A percentile compares a stretch with the other conserved stretches of the same genome.
Evolutionary conservation across 78 protist species (phyloP).

Genomic region (Thecamonas trahens): DNA sequence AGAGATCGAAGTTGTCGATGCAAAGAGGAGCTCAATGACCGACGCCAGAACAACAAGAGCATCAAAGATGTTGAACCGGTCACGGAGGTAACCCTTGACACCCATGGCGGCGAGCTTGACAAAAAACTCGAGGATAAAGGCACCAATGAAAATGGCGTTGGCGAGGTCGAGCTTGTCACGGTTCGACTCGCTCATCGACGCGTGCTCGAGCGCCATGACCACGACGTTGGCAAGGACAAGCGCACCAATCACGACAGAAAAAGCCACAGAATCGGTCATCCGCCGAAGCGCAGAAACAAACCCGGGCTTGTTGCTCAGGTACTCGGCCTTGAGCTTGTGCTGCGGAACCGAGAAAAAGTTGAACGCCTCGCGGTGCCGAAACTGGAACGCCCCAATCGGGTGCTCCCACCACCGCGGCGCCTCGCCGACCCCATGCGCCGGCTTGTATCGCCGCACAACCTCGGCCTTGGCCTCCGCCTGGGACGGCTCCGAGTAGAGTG

Average conservation of each 20-base stretch:
- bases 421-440: too few relatives aligned
- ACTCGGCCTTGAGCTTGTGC: too few relatives aligned
- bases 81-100: background rate
- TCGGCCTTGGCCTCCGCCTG: too few relatives aligned
- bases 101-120: slow-evolving; percentile 12
- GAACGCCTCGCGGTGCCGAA: too few relatives aligned
- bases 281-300: too few relatives aligned
- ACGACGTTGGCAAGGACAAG: background rate
- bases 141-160: slow-evolving; percentile 2
- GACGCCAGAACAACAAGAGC: background rate
- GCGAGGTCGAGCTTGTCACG: background rate
- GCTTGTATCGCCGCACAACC: too few relatives aligned
- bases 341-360: too few relatives aligned
- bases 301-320: too few relatives aligned
- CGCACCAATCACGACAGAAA: background rate
- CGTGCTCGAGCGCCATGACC: background rate
- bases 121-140: slow-evolving; percentile 4
- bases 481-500: too few relatives aligned
- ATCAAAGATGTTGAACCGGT: slow-evolving; percentile 15
- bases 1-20: background rate
- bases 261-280: background rate
- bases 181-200: background rate
- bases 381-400: too few relatives aligned
- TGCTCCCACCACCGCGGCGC: too few relatives aligned
- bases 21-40: background rate